Evolutionary conservation across 306 rosid species (phyloP).

Genomic region (Trifolium pratense): DNA sequence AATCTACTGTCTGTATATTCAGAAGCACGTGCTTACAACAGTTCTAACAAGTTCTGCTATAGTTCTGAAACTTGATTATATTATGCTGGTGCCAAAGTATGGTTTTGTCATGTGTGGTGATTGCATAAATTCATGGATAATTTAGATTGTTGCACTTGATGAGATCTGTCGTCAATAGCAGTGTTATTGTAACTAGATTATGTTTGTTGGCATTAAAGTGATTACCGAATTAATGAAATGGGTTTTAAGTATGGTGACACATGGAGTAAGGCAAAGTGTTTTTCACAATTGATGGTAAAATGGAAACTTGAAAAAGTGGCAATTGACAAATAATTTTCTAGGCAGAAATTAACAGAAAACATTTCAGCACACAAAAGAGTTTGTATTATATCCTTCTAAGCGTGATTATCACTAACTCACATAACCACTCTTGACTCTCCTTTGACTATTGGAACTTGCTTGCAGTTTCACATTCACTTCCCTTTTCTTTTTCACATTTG

Average conservation of each 20-base stretch:
- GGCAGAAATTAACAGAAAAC: not conserved
- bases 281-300: conserved; percentile 2
- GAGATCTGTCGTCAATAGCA: not conserved
- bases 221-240: conserved; percentile 19
- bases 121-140: not conserved
- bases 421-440: conserved; percentile 4
- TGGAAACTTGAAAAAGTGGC: not conserved
- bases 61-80: conserved; percentile 24
- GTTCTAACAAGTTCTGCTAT: conserved; percentile 18
- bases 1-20: conserved; percentile 8
- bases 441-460: conserved; percentile 16
- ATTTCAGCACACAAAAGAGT: not conserved
- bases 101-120: not conserved
- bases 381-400: not conserved
- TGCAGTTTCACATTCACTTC: not conserved
- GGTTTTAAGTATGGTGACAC: conserved; percentile 12
- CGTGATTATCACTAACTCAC: conserved; percentile 3
- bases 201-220: conserved; percentile 20
- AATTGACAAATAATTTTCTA: not conserved
- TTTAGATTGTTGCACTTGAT: conserved; percentile 1
- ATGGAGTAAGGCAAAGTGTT: not conserved
- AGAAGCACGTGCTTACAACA: conserved; percentile 3
- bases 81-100: not conserved
- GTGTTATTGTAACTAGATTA: conserved; percentile 2
- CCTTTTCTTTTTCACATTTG: conserved; percentile 17